phyloP scores from a whole-genome alignment of 768 basidiomycete species.

The Termitomyces sp. region DNA sequence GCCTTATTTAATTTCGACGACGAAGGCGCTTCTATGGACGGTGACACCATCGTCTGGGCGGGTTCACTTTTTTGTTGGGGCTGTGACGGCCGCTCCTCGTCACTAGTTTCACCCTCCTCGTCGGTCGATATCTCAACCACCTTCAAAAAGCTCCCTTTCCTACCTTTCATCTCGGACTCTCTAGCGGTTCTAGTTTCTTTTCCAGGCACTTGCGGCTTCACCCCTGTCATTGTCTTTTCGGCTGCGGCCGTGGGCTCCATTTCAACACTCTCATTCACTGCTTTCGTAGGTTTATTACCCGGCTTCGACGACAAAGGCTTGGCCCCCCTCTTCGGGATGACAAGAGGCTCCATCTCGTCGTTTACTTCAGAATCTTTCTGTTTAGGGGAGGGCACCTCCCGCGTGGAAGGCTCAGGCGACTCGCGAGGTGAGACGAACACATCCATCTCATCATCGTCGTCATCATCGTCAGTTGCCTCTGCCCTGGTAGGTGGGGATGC shows the following conservation, averaged over 20 bases:
- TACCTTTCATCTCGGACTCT: conserved; percentile 11
- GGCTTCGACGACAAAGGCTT: conserved; percentile 6
- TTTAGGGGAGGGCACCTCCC: not conserved
- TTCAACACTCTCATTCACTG: conserved; percentile 5
- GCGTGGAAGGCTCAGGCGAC: not conserved
- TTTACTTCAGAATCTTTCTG: not conserved
- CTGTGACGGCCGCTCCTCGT: conserved; percentile 13
- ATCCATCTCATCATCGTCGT: not conserved
- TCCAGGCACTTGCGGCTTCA: not conserved
- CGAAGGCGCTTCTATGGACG: not conserved
- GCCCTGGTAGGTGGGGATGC: not conserved
- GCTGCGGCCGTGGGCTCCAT: not conserved
- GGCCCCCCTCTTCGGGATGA: conserved; percentile 11
- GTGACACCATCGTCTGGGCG: conserved; percentile 7
- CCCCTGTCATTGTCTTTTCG: not conserved
- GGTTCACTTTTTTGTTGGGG: conserved; percentile 2
- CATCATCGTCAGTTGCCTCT: not conserved
- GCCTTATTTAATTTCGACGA: not conserved
- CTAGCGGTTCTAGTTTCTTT: conserved; percentile 1
- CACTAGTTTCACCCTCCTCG: conserved; percentile 28
- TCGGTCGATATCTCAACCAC: conserved; percentile 43
- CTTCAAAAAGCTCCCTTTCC: conserved; percentile 20
- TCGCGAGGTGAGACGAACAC: conserved; percentile 3
- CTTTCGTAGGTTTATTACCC: not conserved
- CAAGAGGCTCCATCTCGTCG: conserved; percentile 8